A percentile compares a stretch with the other conserved stretches of the same genome.
phyloP scores from a whole-genome alignment of 2,329 filamentous ascomycete species.

The Apiospora hydei region DNA sequence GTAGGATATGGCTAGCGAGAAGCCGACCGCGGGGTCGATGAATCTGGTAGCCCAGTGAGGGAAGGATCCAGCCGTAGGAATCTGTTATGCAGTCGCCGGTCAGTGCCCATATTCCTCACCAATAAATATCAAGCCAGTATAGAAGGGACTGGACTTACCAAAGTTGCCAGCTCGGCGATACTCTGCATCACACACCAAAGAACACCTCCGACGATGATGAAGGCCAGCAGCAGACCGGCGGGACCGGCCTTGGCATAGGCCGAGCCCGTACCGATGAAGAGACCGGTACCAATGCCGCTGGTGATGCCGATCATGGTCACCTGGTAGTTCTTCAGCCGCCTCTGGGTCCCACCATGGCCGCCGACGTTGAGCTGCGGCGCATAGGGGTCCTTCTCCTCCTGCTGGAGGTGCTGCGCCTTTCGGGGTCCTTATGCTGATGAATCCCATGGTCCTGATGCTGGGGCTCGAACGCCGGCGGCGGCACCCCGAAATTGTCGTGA shows the following conservation, averaged over 20 bases:
- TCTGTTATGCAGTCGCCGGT: slow-evolving; percentile 13
- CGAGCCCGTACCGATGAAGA: slow-evolving; percentile 35
- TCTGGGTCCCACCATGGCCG: slow-evolving; percentile 28
- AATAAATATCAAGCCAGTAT: neutral
- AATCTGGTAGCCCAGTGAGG: slow-evolving; percentile 37
- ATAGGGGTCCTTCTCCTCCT: neutral
- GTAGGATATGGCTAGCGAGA: slow-evolving; percentile 46
- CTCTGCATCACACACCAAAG: slow-evolving; percentile 31
- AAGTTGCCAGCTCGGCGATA: slow-evolving; percentile 41
- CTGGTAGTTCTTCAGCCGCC: slow-evolving; percentile 28
- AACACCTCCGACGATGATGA: slow-evolving; percentile 58
- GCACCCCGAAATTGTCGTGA: neutral
- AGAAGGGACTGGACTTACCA: slow-evolving; percentile 26
- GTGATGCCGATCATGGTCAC: slow-evolving; percentile 30
- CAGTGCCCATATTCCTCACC: slow-evolving; percentile 10
- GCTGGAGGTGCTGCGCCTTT: slow-evolving; percentile 7
- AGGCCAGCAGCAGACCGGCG: slow-evolving; percentile 53
- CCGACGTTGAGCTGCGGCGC: slow-evolving; percentile 21
- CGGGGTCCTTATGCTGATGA: neutral
- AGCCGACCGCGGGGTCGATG: slow-evolving; percentile 41
- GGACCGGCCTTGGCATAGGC: slow-evolving; percentile 39
- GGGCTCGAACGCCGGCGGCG: neutral
- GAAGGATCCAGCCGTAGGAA: slow-evolving; percentile 30
- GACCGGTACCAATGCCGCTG: slow-evolving; percentile 29
- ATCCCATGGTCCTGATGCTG: neutral